These are phyloP conservation scores for Fraxinus dipetala DNA, from an alignment of 305 asterid species.

Conservation along the genomic window DNA sequence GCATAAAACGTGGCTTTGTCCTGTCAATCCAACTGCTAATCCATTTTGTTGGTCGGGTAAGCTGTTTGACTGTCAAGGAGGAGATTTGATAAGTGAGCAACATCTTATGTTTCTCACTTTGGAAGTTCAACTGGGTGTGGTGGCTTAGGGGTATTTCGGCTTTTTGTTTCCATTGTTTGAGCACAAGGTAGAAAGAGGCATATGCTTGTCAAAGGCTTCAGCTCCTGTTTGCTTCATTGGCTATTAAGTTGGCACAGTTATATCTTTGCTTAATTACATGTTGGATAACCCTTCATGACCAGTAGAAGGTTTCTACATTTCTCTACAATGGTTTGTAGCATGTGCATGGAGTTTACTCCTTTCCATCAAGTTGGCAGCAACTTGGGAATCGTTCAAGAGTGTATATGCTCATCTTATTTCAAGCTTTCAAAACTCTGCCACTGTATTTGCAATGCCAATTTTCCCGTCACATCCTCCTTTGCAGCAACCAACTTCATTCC, in stretches of 20 bases:
- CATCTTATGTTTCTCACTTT: neutral
- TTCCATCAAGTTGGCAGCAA: neutral
- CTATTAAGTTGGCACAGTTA: neutral
- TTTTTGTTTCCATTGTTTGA: neutral
- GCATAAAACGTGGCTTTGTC: constrained; percentile 7
- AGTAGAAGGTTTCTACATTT: neutral
- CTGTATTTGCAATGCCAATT: neutral
- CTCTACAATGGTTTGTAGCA: neutral
- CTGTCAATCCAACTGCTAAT: constrained; percentile 5
- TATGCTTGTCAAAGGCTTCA: neutral
- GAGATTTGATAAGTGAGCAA: neutral
- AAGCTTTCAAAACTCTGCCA: neutral
- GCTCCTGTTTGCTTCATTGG: neutral
- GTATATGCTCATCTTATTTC: neutral
- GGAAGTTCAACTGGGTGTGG: neutral
- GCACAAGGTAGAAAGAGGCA: neutral
- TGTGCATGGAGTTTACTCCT: neutral
- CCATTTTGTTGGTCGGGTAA: neutral
- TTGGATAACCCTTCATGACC: neutral
- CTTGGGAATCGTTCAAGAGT: neutral
- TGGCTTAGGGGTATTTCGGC: neutral
- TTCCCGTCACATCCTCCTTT: neutral
- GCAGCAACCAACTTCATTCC: neutral
- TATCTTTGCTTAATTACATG: neutral
- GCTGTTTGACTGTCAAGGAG: neutral